Percentiles rank a stretch among this genome's conserved stretches.
phyloP scores from a whole-genome alignment of 2,329 filamentous ascomycete genomes.

The Ceratocystis variospora region DNA sequence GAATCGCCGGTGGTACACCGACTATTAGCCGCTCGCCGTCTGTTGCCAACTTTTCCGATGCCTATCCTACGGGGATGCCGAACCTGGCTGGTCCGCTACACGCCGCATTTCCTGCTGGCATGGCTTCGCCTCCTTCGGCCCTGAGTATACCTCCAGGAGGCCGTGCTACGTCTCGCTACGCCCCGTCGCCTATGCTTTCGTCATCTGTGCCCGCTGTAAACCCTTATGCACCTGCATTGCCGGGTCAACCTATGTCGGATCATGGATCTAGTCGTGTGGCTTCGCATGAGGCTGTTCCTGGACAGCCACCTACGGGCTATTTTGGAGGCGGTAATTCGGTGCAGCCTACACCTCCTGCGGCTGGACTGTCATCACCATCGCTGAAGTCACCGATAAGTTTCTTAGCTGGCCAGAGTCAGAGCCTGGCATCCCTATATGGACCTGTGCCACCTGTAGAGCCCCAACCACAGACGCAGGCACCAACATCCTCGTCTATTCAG shows the following conservation, averaged over 20 bases:
- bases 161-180: slow-evolving; percentile 35
- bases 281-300: slow-evolving; percentile 11
- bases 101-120: slow-evolving; percentile 26
- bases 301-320: neutral
- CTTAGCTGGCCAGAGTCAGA: neutral
- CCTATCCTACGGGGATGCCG: slow-evolving; percentile 44
- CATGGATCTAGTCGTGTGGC: slow-evolving; percentile 7
- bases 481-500: neutral
- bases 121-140: slow-evolving; percentile 25
- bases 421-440: slow-evolving; percentile 7
- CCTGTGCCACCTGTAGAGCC: neutral
- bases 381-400: slow-evolving; percentile 17
- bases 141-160: slow-evolving; percentile 7
- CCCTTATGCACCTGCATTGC: slow-evolving; percentile 21
- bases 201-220: slow-evolving; percentile 23
- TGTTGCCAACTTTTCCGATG: slow-evolving; percentile 50
- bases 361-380: neutral
- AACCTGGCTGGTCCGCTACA: slow-evolving; percentile 16
- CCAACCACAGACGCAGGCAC: slow-evolving; percentile 23
- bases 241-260: slow-evolving; percentile 14
- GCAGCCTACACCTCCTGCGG: neutral
- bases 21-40: slow-evolving; percentile 63
- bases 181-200: slow-evolving; percentile 28
- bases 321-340: neutral
- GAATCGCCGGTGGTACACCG: slow-evolving; percentile 61